A percentile compares a stretch with the other conserved stretches of the same genome.
These are phyloP conservation scores for Fusarium heterosporum DNA, from an alignment of 2,329 filamentous ascomycete species.

Conservation along the genomic window DNA sequence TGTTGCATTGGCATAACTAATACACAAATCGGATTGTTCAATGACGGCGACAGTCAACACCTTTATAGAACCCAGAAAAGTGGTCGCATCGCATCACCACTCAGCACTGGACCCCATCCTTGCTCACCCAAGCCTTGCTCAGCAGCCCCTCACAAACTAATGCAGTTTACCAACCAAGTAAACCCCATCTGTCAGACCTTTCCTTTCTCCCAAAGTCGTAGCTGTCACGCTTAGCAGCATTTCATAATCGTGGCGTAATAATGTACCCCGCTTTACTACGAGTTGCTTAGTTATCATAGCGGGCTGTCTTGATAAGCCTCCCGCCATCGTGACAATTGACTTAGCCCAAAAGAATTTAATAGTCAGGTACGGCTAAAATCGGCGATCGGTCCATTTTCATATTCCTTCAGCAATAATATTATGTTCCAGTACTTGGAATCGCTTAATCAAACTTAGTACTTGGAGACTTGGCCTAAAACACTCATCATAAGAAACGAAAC, in stretches of 20 bases:
- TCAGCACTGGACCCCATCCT: constrained; percentile 4
- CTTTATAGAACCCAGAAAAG: constrained; percentile 41
- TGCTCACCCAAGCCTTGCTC: constrained; percentile 44
- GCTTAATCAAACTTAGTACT: too few species aligned
- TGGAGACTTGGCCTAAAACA: not conserved
- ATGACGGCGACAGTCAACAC: constrained; percentile 36
- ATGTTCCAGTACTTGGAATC: not conserved
- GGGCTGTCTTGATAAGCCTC: constrained; percentile 39
- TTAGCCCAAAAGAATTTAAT: constrained; percentile 10
- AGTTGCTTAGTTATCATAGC: constrained; percentile 35
- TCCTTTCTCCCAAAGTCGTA: constrained; percentile 4
- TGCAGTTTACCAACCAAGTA: constrained; percentile 18
- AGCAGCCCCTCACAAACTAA: constrained; percentile 39
- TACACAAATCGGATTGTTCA: constrained; percentile 6
- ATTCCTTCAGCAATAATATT: not conserved
- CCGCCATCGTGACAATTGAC: constrained; percentile 28
- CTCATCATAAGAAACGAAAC: constrained; percentile 18
- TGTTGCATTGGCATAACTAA: constrained; percentile 40
- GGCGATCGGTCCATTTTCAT: not conserved
- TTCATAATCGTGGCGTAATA: constrained; percentile 47
- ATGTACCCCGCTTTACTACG: constrained; percentile 41
- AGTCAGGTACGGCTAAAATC: not conserved
- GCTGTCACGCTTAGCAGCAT: constrained; percentile 21
- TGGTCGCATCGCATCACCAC: constrained; percentile 22
- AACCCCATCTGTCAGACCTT: constrained; percentile 10